Evolutionary conservation across 352 stramenopile genomes (phyloP), one percentile per base, ranked within the genome.

Genomic region (Elongisporangium prolatum): DNA sequence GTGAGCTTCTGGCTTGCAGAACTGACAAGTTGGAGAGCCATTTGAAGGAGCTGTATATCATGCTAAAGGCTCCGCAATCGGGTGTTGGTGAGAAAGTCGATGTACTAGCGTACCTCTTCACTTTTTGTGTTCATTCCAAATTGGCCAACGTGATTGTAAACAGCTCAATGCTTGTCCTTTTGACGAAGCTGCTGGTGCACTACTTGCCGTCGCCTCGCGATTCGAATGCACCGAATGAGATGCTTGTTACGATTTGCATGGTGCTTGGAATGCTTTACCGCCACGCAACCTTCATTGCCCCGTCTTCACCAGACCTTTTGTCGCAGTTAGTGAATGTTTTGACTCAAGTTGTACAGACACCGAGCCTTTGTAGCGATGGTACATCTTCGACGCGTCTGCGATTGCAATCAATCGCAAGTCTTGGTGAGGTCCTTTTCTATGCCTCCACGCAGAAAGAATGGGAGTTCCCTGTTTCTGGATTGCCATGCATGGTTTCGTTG

Each of bases 121-220:
- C 66, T 20, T 67, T 87, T 11, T 89, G 68, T 21, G 69, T 66
- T 1, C 64, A 86, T 21, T 67, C 69, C 2, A 79, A 83, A 57
- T 60, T 93, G 17, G 81, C 86, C 0, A 89, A 91, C 51, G 76
- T 93, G 48, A 87, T 95, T 54, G 77, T 90, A 14, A 95, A 95
- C 60, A 91, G 80, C 65, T 91, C 84, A 0, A 76, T 95, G 24
- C 56, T 93, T 16, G 70, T 68, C 4, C 63, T 93, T 34, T 54
- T 92, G 21, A 75, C 80, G 40, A 83, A 75, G 51, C 67, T 90
- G 52, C 49, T 91, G 14, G 38, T 58, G 37, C 61, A 78, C 21
- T 72, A 77, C 3, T 9, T 40, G 16, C 3, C 37, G 17, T 50
- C 59, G 4, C 9, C 22, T 0, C 24, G 37, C 4, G 44, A 48